Evolutionary conservation across 305 asterid species (phyloP).

Genomic region (Fraxinus paxiana): DNA sequence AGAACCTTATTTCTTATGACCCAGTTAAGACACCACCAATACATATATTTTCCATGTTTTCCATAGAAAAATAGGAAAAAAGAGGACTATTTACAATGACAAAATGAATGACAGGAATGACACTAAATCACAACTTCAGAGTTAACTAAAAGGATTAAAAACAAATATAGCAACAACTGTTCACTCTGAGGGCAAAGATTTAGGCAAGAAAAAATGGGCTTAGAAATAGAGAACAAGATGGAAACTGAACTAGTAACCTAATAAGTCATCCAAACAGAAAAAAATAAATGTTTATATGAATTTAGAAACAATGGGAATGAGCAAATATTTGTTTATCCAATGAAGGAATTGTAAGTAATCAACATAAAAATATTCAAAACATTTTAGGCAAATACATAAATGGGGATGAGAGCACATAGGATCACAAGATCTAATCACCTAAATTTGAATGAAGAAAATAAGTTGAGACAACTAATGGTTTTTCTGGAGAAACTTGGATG

Average conservation of each 20-base stretch:
- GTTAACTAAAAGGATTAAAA: not conserved
- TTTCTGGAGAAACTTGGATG: not conserved
- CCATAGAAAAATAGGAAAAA: not conserved
- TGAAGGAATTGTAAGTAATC: not conserved
- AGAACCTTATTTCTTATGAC: not conserved
- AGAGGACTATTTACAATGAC: not conserved
- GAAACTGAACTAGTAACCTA: not conserved
- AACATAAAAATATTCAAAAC: not conserved
- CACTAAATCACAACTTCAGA: not conserved
- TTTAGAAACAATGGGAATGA: not conserved
- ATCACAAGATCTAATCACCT: not conserved
- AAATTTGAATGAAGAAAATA: not conserved
- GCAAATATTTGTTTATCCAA: not conserved
- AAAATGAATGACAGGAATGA: not conserved
- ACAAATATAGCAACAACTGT: not conserved
- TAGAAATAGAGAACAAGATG: not conserved
- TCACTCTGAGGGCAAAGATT: not conserved
- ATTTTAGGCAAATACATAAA: not conserved
- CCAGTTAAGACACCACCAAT: not conserved
- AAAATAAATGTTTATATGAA: not conserved
- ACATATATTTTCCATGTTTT: not conserved
- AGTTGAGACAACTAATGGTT: not conserved
- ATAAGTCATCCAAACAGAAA: not conserved
- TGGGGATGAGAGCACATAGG: slow-evolving; percentile 4
- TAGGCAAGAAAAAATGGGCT: not conserved